Evolutionary conservation across 441 rosid genomes (phyloP).

Genomic region (Brassica hybrid): DNA sequence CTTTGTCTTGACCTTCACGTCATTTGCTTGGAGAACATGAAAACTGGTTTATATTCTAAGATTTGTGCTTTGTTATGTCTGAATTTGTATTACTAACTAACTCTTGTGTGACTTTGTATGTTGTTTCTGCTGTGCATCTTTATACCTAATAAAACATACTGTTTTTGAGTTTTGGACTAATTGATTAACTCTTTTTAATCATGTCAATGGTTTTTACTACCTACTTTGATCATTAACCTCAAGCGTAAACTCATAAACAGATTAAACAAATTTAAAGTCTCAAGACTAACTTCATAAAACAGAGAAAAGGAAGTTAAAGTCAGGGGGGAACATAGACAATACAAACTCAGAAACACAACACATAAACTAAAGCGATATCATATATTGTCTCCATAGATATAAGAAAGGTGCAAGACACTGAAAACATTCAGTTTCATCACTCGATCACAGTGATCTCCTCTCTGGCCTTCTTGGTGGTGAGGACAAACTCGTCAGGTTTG

Average conservation of each 20-base stretch:
- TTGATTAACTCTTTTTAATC: neutral
- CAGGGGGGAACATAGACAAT: neutral
- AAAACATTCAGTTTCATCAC: neutral
- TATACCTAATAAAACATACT: slow-evolving; percentile 13
- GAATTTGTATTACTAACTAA: slow-evolving; percentile 4
- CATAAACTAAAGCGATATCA: neutral
- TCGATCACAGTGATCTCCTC: slow-evolving; percentile 1
- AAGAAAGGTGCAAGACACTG: neutral
- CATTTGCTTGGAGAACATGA: slow-evolving; percentile 5
- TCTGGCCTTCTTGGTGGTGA: slow-evolving; percentile 14
- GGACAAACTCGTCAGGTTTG: slow-evolving; percentile 25
- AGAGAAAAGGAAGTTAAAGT: neutral
- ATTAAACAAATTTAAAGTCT: neutral
- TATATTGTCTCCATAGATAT: neutral
- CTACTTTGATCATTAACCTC: neutral
- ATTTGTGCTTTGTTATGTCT: slow-evolving; percentile 9
- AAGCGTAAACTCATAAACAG: neutral
- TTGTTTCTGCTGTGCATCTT: slow-evolving; percentile 9
- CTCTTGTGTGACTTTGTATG: slow-evolving; percentile 17
- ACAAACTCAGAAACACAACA: neutral
- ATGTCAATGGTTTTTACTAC: neutral
- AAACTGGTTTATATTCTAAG: neutral
- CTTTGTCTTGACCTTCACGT: slow-evolving; percentile 12
- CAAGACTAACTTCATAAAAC: no score
- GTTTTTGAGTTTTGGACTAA: neutral